phyloP scores from a whole-genome alignment of 352 stramenopile genomes.

The Pythium phragmiticola region DNA sequence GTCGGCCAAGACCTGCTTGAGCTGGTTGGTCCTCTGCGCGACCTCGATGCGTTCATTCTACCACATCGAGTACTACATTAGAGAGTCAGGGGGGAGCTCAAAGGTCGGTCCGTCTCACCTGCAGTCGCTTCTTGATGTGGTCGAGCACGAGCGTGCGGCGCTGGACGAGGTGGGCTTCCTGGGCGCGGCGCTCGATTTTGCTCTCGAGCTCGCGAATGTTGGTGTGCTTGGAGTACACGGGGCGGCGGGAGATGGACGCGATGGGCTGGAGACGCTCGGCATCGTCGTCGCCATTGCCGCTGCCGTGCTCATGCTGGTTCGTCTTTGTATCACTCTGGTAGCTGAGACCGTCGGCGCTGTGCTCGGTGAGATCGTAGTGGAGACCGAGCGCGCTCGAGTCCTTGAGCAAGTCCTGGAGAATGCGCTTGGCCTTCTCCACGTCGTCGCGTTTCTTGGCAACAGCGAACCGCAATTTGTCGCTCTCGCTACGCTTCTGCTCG shows the following conservation, averaged over 20 bases:
- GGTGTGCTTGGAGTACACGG: constrained; percentile 82
- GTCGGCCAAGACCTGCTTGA: constrained; percentile 61
- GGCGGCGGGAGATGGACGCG: constrained; percentile 66
- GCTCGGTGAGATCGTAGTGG: constrained; percentile 38
- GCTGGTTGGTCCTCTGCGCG: constrained; percentile 52
- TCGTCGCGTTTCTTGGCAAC: constrained; percentile 71
- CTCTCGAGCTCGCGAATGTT: constrained; percentile 76
- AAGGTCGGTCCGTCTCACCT: constrained; percentile 26
- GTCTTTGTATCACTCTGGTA: background rate
- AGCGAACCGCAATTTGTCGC: constrained; percentile 68
- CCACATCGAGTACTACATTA: background rate
- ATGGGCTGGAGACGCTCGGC: constrained; percentile 65
- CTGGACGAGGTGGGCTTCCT: constrained; percentile 61
- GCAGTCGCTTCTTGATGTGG: constrained; percentile 76
- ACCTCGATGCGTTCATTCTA: constrained; percentile 55
- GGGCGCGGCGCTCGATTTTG: constrained; percentile 55
- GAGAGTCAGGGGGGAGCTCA: background rate
- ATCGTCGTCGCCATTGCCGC: constrained; percentile 38
- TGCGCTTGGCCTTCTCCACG: constrained; percentile 53
- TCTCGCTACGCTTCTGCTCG: constrained; percentile 73
- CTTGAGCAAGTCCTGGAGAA: constrained; percentile 75
- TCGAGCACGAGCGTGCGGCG: constrained; percentile 68
- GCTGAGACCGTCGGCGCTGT: background rate
- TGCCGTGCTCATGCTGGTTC: background rate
- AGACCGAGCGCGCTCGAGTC: constrained; percentile 70